A percentile compares a stretch with the other conserved stretches of the same genome.
These are phyloP conservation scores for Lodderomyces elongisporus DNA, from an alignment of 1,139 yeast genomes.

Conservation along the genomic window DNA sequence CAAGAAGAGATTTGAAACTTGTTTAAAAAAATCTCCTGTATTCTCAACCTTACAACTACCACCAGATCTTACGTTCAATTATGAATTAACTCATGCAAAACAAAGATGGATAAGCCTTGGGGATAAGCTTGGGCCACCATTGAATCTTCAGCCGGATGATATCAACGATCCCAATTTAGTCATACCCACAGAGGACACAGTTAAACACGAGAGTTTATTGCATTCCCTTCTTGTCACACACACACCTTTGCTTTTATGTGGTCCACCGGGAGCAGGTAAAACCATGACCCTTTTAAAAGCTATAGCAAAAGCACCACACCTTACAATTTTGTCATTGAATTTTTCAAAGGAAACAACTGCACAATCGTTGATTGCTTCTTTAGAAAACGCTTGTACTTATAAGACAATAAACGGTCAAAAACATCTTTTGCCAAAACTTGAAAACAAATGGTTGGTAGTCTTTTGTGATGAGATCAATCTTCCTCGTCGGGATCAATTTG, in stretches of 20 bases:
- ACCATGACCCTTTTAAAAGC: constrained; percentile 84
- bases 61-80: constrained; percentile 29
- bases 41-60: constrained; percentile 14
- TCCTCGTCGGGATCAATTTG: constrained; percentile 70
- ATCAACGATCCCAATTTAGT: constrained; percentile 60
- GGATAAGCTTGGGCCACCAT: constrained; percentile 34
- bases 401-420: constrained; percentile 48
- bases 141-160: constrained; percentile 57
- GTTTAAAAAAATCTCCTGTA: constrained; percentile 20
- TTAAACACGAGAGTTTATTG: constrained; percentile 59
- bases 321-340: constrained; percentile 66
- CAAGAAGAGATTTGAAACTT: constrained; percentile 35
- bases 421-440: constrained; percentile 52
- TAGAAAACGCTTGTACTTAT: constrained; percentile 73
- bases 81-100: constrained; percentile 42
- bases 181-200: constrained; percentile 77
- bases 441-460: constrained; percentile 72
- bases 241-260: constrained; percentile 70
- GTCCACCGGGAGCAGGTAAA: constrained; percentile 98
- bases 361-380: constrained; percentile 51
- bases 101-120: constrained; percentile 49
- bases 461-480: constrained; percentile 92
- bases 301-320: constrained; percentile 50
- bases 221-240: constrained; percentile 54
- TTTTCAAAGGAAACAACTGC: constrained; percentile 83